Base-by-base conservation (phyloP, 2,329 filamentous ascomycete species). In the Cercospora beticola region DNA sequence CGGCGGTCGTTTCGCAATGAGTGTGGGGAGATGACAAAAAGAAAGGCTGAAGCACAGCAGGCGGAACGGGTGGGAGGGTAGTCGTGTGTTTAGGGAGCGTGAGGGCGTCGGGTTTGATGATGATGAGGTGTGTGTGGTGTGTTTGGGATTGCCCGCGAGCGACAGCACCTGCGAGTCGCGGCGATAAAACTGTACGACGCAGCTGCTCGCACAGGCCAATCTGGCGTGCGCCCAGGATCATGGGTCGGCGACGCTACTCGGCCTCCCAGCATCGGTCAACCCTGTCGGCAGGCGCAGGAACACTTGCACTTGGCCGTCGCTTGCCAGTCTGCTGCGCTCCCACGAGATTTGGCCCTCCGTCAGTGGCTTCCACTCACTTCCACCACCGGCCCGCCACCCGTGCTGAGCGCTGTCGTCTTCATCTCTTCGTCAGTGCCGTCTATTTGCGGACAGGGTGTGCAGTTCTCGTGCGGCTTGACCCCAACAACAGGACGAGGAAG, bases 171-270 rank as follows among this genome's bases (percentile, higher is more conserved):
- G 66, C 68, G 68, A 72, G 61, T 72, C 68, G 68, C 54, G 68
- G 60, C 68, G 67, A 70, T 69, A 72, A 69, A 61, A 66, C 28
- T 70, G 70, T 66, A 72, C 68, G 58, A 70, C 67, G 26, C 54
- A 52, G 46, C 46, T 52, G 21, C 21, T 8, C 26, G 54, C 54
- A 31, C 54, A 21, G 14, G 30, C 54, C 26, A 4, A 23, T 18
- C 23, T 60, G 59, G 57, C 36, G 68, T 69, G 60, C 62, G 68
- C 70, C 68, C 36, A 60, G 68, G 68, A 64, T 58, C 30, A 59
- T 30, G 49, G 57, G 59, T 23, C 62, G 67, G 5, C 54, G 23
- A 28, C 54, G 54, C 23, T 49, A 31, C 54, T n/a, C 36, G 16
- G 16, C 36, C 16, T 43, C 14, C 36, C 36, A 54, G 54, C 69